These are phyloP conservation scores for Trypanosoma theileri DNA, from an alignment of 208 protist genomes.

Conservation along the genomic window DNA sequence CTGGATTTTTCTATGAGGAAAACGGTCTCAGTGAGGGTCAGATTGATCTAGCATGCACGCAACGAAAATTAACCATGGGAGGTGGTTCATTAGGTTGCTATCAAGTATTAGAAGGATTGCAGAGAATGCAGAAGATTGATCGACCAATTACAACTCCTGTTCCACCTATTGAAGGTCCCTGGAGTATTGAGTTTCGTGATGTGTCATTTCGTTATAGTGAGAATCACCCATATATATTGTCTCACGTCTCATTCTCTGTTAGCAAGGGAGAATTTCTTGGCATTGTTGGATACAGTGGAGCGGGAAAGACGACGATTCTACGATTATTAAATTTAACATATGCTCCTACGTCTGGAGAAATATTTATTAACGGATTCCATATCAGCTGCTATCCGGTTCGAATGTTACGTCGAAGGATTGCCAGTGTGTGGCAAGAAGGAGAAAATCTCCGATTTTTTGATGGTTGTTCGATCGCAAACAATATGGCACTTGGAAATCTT, in stretches of 20 bases:
- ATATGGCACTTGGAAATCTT: conserved; percentile 66
- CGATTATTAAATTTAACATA: conserved; percentile 59
- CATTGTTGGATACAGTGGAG: conserved; percentile 72
- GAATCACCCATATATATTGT: conserved; percentile 37
- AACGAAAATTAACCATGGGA: conserved; percentile 1
- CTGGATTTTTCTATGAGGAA: conserved; percentile 22
- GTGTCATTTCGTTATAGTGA: conserved; percentile 73
- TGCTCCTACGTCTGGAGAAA: conserved; percentile 45
- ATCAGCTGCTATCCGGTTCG: conserved; percentile 51
- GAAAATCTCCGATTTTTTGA: conserved; percentile 50
- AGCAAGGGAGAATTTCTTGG: conserved; percentile 46
- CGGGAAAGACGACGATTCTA: conserved; percentile 73
- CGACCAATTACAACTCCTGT: neutral
- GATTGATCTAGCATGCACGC: conserved; percentile 7
- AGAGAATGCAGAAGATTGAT: conserved; percentile 23
- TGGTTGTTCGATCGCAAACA: conserved; percentile 43
- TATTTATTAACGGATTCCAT: conserved; percentile 52
- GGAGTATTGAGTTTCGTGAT: conserved; percentile 58
- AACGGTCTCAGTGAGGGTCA: conserved; percentile 22
- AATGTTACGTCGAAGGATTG: conserved; percentile 56
- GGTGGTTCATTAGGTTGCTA: conserved; percentile 27
- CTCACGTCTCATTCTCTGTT: conserved; percentile 55
- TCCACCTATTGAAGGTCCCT: conserved; percentile 29
- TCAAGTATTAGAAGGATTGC: conserved; percentile 23
- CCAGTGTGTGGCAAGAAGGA: conserved; percentile 60